phyloP scores from a whole-genome alignment of 202 grass and related monocot genomes.

The Cymbopogon flexuosus region DNA sequence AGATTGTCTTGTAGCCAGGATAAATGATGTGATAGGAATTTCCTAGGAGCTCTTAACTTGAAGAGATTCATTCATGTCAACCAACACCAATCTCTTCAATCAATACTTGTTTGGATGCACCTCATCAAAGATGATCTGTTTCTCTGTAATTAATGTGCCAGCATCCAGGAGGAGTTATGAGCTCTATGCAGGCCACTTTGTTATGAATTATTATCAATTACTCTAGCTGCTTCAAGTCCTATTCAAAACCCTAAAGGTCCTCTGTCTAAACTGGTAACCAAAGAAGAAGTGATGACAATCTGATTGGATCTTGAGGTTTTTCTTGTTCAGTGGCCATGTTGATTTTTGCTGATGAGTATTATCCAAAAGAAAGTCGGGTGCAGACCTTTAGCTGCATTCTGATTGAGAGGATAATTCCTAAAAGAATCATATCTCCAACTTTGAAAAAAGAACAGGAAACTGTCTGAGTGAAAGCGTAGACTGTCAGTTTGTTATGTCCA shows the following conservation, averaged over 20 bases:
- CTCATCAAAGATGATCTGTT: not conserved
- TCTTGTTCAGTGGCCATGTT: not conserved
- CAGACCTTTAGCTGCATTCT: not conserved
- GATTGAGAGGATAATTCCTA: not conserved
- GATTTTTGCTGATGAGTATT: not conserved
- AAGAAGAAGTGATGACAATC: not conserved
- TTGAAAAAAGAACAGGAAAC: not conserved
- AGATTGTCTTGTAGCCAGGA: not conserved
- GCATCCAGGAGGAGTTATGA: not conserved
- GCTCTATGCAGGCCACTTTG: not conserved
- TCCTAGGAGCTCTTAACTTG: not conserved
- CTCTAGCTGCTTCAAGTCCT: not conserved
- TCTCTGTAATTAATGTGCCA: not conserved
- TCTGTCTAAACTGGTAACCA: not conserved
- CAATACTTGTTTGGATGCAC: not conserved
- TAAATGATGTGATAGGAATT: not conserved
- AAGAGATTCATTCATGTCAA: not conserved
- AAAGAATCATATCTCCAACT: not conserved
- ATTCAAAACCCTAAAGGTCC: not conserved
- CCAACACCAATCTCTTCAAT: not conserved
- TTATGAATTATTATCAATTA: not conserved
- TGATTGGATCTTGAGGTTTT: not conserved
- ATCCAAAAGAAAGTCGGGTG: not conserved
- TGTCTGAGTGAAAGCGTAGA: not conserved
- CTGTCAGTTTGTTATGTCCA: slow-evolving; percentile 18